These are phyloP conservation scores for Dictyostelium citrinum DNA, from an alignment of 78 protist species.

Conservation along the genomic window DNA sequence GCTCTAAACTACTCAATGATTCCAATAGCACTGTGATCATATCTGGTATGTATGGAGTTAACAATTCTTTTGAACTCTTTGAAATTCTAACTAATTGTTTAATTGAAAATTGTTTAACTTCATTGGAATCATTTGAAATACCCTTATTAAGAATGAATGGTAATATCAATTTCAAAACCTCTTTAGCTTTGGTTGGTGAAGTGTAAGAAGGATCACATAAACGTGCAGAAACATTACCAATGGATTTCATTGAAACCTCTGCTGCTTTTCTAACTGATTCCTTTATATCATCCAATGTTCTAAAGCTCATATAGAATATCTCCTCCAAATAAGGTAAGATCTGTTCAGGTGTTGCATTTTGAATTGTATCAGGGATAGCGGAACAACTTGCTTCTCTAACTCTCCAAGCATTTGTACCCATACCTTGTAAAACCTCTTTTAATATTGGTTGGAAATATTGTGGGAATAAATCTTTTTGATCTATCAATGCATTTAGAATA, in stretches of 20 bases:
- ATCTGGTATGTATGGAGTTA: slow-evolving; percentile 51
- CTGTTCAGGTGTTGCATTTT: slow-evolving; percentile 47
- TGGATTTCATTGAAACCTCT: slow-evolving; percentile 14
- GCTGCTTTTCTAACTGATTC: slow-evolving; percentile 83
- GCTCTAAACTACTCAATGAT: slow-evolving; percentile 66
- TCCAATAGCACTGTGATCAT: slow-evolving; percentile 45
- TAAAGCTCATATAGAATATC: slow-evolving; percentile 51
- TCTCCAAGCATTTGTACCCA: slow-evolving; percentile 74
- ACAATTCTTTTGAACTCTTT: slow-evolving; percentile 35
- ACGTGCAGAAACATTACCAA: slow-evolving; percentile 53
- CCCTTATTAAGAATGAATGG: slow-evolving; percentile 71
- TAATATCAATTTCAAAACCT: slow-evolving; percentile 37
- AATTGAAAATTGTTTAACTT: slow-evolving; percentile 50
- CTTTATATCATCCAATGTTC: slow-evolving; percentile 85
- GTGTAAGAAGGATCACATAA: slow-evolving; percentile 61
- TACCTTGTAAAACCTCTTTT: slow-evolving; percentile 49
- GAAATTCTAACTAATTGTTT: slow-evolving; percentile 39
- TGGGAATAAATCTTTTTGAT: slow-evolving; percentile 43
- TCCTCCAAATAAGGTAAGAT: slow-evolving; percentile 55
- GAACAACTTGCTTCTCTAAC: slow-evolving; percentile 77
- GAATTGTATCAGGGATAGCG: slow-evolving; percentile 74
- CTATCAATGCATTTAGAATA: slow-evolving; percentile 58
- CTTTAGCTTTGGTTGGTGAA: neutral
- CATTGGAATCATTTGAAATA: slow-evolving; percentile 32
- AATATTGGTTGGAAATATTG: slow-evolving; percentile 44